Percentiles rank a stretch among this genome's conserved stretches.
phyloP scores from a whole-genome alignment of 768 basidiomycete species.

The Sistotremastrum suecicum region DNA sequence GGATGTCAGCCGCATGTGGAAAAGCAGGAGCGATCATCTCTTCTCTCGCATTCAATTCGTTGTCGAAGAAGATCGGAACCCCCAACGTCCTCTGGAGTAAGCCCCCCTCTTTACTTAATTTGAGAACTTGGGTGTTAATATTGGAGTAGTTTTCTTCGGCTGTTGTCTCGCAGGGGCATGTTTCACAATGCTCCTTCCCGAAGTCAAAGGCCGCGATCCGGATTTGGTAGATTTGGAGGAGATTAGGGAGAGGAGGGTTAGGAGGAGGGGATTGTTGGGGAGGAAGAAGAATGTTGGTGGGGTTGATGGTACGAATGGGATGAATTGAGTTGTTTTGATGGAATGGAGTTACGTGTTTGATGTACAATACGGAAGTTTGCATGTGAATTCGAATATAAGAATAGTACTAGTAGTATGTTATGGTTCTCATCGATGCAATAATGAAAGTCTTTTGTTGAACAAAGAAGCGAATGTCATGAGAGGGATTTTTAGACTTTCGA shows the following conservation, averaged over 20 bases:
- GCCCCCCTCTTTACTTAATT: too few species aligned
- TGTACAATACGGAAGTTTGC: too few species aligned
- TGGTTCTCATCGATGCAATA: too few species aligned
- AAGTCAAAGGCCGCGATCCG: constrained; percentile 36
- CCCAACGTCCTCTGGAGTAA: constrained; percentile 60
- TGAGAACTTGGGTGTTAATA: too few species aligned
- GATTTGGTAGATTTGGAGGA: constrained; percentile 31
- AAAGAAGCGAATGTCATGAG: too few species aligned
- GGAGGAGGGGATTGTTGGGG: too few species aligned
- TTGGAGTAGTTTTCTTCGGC: constrained; percentile 49
- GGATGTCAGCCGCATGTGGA: constrained; percentile 57
- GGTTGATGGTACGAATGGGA: neutral
- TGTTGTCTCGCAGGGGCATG: constrained; percentile 45
- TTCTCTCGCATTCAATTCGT: constrained; percentile 55
- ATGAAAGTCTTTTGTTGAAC: too few species aligned
- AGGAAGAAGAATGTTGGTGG: too few species aligned
- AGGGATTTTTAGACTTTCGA: too few species aligned
- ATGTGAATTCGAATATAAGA: too few species aligned
- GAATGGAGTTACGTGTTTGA: neutral
- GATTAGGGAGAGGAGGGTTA: constrained; percentile 7
- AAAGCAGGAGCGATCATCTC: constrained; percentile 70
- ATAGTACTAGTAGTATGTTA: too few species aligned
- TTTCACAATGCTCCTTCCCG: constrained; percentile 35
- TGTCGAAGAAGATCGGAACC: constrained; percentile 48
- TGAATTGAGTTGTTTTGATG: neutral